phyloP scores from a whole-genome alignment of 148 eudicot genomes.

The Selenicereus undatus region DNA sequence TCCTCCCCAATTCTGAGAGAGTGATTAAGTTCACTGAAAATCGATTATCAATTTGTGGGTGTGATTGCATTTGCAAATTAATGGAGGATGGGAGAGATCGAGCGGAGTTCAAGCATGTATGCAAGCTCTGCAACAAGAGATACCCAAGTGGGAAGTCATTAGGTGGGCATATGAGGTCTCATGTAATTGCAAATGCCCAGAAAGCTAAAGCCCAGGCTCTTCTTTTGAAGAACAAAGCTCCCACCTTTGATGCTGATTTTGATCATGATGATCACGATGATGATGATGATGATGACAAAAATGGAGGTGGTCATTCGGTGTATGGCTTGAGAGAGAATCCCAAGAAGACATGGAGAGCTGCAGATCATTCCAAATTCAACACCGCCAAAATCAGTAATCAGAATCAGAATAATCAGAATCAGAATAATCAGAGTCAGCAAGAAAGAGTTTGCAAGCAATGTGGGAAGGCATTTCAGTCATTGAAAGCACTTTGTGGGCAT shows the following conservation, averaged over 20 bases:
- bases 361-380: conserved; percentile 24
- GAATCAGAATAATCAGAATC: not conserved
- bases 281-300: conserved; percentile 12
- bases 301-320: conserved; percentile 36
- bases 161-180: conserved; percentile 91
- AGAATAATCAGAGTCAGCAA: conserved; percentile 5
- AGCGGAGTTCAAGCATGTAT: conserved; percentile 44
- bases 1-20: not conserved
- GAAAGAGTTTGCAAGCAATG: conserved; percentile 73
- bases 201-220: conserved; percentile 4
- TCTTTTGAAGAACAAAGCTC: conserved; percentile 23
- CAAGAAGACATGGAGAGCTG: conserved; percentile 71
- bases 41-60: conserved; percentile 11
- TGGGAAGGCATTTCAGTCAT: conserved; percentile 81
- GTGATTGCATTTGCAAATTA: not conserved
- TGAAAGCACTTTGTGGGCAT: conserved; percentile 90
- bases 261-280: conserved; percentile 31
- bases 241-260: conserved; percentile 26
- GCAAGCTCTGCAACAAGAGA: conserved; percentile 58
- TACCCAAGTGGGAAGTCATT: conserved; percentile 73
- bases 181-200: conserved; percentile 45
- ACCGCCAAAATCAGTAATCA: not conserved
- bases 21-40: not conserved
- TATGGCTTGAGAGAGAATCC: conserved; percentile 77
- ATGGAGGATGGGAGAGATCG: conserved; percentile 49